Evolutionary conservation across 2,329 filamentous ascomycete genomes (phyloP).

Genomic region (Lachnellula arida): DNA sequence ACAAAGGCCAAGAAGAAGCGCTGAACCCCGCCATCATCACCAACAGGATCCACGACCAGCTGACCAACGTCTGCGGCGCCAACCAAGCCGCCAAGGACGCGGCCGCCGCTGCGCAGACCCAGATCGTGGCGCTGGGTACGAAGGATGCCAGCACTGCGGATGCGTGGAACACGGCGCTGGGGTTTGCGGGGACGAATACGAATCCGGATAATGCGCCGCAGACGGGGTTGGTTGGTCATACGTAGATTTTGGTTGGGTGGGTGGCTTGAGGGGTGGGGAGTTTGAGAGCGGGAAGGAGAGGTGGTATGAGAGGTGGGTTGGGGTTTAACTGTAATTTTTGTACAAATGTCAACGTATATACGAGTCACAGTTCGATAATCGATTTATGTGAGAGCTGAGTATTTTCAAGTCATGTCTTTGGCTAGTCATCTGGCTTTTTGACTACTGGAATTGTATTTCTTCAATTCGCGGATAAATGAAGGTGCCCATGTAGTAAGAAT

Average conservation of each 20-base stretch:
- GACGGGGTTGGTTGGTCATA: conserved; percentile 27
- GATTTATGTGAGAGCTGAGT: too few species aligned
- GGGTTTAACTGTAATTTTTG: too few species aligned
- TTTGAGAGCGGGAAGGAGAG: too few species aligned
- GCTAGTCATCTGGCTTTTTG: too few species aligned
- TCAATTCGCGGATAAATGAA: too few species aligned
- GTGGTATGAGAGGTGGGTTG: too few species aligned
- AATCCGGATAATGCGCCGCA: conserved; percentile 31
- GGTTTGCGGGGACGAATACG: conserved; percentile 31
- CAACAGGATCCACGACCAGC: conserved; percentile 66
- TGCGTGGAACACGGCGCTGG: conserved; percentile 37
- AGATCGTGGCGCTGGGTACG: conserved; percentile 46
- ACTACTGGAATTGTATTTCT: too few species aligned
- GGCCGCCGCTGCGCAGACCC: conserved; percentile 48
- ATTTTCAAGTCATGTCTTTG: too few species aligned
- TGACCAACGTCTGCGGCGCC: conserved; percentile 61
- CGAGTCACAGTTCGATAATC: too few species aligned
- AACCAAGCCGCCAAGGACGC: conserved; percentile 53
- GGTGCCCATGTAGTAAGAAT: too few species aligned
- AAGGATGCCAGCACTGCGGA: conserved; percentile 45
- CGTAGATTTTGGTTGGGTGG: conserved; percentile 7
- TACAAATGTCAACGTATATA: too few species aligned
- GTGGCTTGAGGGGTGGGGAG: too few species aligned
- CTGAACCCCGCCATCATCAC: conserved; percentile 71
- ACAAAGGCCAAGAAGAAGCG: conserved; percentile 59